These are phyloP conservation scores for Parathielavia appendiculata DNA, from an alignment of 495 filamentous ascomycete species.

Conservation along the genomic window DNA sequence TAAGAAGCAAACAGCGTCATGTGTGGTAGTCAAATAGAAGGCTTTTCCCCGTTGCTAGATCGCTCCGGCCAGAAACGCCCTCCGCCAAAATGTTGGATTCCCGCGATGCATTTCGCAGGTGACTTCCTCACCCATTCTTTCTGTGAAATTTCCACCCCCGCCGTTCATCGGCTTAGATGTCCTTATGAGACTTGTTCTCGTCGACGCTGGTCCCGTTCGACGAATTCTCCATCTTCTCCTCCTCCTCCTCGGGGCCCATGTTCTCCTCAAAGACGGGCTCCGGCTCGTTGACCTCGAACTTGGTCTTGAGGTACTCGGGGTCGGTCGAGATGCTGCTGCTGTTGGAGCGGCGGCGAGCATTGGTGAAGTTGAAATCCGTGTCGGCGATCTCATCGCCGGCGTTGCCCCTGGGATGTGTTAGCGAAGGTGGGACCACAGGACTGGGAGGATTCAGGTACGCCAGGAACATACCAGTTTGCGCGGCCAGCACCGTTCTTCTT, in stretches of 20 bases:
- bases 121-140: conserved; percentile 21
- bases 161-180: conserved; percentile 18
- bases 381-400: conserved; percentile 79
- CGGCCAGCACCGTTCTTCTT: conserved; percentile 95
- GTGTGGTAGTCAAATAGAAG: conserved; percentile 30
- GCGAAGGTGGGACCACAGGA: too few relatives aligned
- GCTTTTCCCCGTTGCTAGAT: conserved; percentile 16
- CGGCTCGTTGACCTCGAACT: conserved; percentile 77
- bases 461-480: conserved; percentile 71
- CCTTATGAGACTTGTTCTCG: conserved; percentile 34
- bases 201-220: conserved; percentile 40
- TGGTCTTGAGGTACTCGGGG: conserved; percentile 70
- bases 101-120: conserved; percentile 20
- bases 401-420: conserved; percentile 58
- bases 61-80: conserved; percentile 16
- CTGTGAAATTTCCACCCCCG: neutral
- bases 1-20: conserved; percentile 12
- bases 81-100: conserved; percentile 33
- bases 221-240: conserved; percentile 51
- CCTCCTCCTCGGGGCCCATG: conserved; percentile 49
- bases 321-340: conserved; percentile 63
- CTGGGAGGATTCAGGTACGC: neutral
- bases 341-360: conserved; percentile 88
- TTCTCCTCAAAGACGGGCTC: conserved; percentile 89
- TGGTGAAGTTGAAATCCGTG: conserved; percentile 70